Conservation (phyloP, 768 basidiomycete species). For the Pleurotus cornucopiae region DNA sequence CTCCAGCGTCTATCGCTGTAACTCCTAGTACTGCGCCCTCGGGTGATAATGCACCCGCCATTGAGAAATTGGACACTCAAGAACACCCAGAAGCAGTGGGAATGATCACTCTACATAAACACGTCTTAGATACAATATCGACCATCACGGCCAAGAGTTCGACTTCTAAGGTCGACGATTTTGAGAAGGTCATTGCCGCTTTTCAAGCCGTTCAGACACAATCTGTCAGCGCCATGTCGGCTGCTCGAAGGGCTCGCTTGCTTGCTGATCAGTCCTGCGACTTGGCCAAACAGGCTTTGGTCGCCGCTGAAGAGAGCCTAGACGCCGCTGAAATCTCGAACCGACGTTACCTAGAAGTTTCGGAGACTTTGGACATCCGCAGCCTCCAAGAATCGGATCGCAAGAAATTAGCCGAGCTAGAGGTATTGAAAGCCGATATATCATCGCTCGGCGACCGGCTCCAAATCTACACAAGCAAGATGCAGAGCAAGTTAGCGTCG, state of each 20-base stretch:
- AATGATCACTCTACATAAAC: too few relatives aligned
- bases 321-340: slow-evolving; percentile 19
- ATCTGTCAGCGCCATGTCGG: slow-evolving; percentile 17
- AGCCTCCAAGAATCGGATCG: slow-evolving; percentile 15
- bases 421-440: not conserved
- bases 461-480: not conserved
- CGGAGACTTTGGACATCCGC: slow-evolving; percentile 15
- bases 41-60: too few relatives aligned
- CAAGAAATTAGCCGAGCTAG: slow-evolving; percentile 8
- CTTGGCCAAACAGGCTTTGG: slow-evolving; percentile 22
- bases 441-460: not conserved
- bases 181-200: not conserved
- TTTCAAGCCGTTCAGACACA: slow-evolving; percentile 20
- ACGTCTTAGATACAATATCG: too few relatives aligned
- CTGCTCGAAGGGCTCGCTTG: slow-evolving; percentile 21
- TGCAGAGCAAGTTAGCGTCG: too few relatives aligned
- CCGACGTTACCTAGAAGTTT: slow-evolving; percentile 17
- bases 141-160: too few relatives aligned
- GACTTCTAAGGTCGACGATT: too few relatives aligned
- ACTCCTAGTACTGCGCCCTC: too few relatives aligned
- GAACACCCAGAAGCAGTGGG: too few relatives aligned
- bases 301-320: slow-evolving; percentile 23
- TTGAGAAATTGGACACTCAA: too few relatives aligned
- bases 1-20: too few relatives aligned
- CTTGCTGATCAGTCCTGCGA: slow-evolving; percentile 26